These are phyloP conservation scores for Aspergillus fijiensis DNA, from an alignment of 2,329 filamentous ascomycete genomes.

Conservation along the genomic window DNA sequence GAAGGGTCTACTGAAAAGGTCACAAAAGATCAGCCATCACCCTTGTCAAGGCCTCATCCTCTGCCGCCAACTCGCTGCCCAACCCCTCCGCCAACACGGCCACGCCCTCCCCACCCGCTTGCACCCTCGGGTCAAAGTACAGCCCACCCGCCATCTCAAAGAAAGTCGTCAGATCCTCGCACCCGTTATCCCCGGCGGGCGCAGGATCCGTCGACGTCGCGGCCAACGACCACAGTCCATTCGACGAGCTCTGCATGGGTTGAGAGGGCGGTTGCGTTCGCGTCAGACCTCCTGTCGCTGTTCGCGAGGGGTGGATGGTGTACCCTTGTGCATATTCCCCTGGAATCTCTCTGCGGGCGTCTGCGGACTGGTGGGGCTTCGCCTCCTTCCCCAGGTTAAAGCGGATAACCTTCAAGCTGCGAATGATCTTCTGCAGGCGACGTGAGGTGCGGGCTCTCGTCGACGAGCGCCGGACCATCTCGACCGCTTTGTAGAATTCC, in stretches of 20 bases:
- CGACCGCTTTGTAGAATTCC: slow-evolving; percentile 57
- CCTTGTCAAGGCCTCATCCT: slow-evolving; percentile 36
- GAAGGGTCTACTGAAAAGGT: no score
- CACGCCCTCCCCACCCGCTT: slow-evolving; percentile 8
- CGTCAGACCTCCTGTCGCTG: no score
- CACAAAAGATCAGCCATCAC: slow-evolving; percentile 35
- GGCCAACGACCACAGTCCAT: not conserved
- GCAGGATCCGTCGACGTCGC: not conserved
- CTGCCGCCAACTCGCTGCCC: slow-evolving; percentile 32
- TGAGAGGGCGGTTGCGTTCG: no score
- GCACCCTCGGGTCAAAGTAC: slow-evolving; percentile 28
- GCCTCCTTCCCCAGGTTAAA: slow-evolving; percentile 45
- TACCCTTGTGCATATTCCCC: no score
- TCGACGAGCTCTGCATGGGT: not conserved
- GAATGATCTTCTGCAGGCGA: slow-evolving; percentile 59
- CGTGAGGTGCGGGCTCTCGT: slow-evolving; percentile 57
- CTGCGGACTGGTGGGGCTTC: not conserved
- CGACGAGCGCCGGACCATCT: slow-evolving; percentile 59
- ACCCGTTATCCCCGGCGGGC: slow-evolving; percentile 20
- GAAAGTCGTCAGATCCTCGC: slow-evolving; percentile 57
- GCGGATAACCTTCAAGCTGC: slow-evolving; percentile 57
- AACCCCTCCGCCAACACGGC: slow-evolving; percentile 10
- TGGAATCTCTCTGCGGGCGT: no score
- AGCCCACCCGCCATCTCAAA: slow-evolving; percentile 60
- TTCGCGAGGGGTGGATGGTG: no score